phyloP scores from a whole-genome alignment of 2,329 filamentous ascomycete species.

The Pseudodiploospora longispora region DNA sequence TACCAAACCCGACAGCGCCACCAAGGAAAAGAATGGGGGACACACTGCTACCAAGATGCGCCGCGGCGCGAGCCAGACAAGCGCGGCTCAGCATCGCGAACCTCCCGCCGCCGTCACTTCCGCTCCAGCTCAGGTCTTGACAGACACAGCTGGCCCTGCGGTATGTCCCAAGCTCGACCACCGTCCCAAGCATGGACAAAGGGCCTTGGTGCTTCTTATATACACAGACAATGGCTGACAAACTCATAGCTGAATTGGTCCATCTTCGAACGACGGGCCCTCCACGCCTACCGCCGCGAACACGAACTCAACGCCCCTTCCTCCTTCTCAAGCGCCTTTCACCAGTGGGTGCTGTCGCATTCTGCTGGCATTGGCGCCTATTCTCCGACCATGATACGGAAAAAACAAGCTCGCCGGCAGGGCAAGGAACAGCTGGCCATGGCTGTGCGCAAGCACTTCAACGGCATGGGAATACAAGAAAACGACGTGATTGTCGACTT shows the following conservation, averaged over 20 bases:
- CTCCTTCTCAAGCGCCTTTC: conserved; percentile 58
- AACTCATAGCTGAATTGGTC: conserved; percentile 53
- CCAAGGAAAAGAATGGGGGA: conserved; percentile 37
- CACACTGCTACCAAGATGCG: conserved; percentile 46
- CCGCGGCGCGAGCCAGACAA: conserved; percentile 44
- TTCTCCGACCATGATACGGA: conserved; percentile 68
- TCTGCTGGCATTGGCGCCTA: conserved; percentile 58
- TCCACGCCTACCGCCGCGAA: conserved; percentile 68
- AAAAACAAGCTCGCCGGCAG: conserved; percentile 56
- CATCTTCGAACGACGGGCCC: conserved; percentile 56
- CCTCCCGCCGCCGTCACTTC: conserved; percentile 31
- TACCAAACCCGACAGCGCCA: conserved; percentile 32
- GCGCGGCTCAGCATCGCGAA: conserved; percentile 36
- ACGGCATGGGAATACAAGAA: conserved; percentile 68
- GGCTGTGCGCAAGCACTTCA: conserved; percentile 75
- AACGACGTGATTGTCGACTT: conserved; percentile 77
- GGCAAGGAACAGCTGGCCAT: conserved; percentile 65
- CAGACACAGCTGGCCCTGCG: conserved; percentile 24
- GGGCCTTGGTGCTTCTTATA: background rate
- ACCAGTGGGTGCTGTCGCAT: conserved; percentile 53
- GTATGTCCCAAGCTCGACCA: conserved; percentile 17
- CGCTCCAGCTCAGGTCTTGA: conserved; percentile 19
- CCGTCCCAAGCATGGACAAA: background rate
- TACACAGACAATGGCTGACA: background rate
- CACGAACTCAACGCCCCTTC: conserved; percentile 64